Base-by-base conservation (phyloP, 2,329 filamentous ascomycete species). In the Lasiodiplodia citricola region DNA sequence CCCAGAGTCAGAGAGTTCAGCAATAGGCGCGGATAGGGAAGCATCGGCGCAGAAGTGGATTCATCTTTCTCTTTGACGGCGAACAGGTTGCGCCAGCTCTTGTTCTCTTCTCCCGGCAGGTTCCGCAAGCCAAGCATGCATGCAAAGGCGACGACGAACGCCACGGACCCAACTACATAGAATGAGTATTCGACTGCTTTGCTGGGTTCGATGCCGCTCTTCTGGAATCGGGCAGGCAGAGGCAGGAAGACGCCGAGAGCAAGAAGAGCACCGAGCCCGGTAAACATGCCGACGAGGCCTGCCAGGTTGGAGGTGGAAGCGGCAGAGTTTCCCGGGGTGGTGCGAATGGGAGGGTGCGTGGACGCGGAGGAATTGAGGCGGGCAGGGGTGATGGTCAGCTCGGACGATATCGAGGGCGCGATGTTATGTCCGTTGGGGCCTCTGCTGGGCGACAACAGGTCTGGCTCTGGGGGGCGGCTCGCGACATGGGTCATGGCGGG, bases 231-330 rank as follows among this genome's bases (percentile, higher is more conserved):
- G 2, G 93, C 91, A 0, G 96, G 96, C 21, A 99, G 86, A 6
- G 95, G 96, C 16, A 99, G 85, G 76, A 99, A 98, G 41, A 96
- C 75, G 0, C 85, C 80, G 37, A 99, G 83, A 13, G 96, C 94
- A 4, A 99, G 86, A 5, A 99, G 85, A 16, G 96, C 96, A 70
- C 96, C 96, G 74, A 92, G 93, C 28, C 96, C 96, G 8, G 96
- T 97, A 77, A 96, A 97, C 69, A 97, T 84, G 4, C 96, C 96
- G 5, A 99, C 96, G 63, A 94, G 89, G 0, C 96, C 96, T 18
- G 96, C 95, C 31, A 99, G 86, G 70, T 88, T 85, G 47, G 87
- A 87, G 37, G 87, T 87, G 8, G 86, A 85, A 51, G 78, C 76
- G 7, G 71, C 72, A 44, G 57, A 63, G 25, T 55, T n/a, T 14